phyloP scores from a whole-genome alignment of 2,329 filamentous ascomycete genomes.

The Paraconiothyrium brasiliense region DNA sequence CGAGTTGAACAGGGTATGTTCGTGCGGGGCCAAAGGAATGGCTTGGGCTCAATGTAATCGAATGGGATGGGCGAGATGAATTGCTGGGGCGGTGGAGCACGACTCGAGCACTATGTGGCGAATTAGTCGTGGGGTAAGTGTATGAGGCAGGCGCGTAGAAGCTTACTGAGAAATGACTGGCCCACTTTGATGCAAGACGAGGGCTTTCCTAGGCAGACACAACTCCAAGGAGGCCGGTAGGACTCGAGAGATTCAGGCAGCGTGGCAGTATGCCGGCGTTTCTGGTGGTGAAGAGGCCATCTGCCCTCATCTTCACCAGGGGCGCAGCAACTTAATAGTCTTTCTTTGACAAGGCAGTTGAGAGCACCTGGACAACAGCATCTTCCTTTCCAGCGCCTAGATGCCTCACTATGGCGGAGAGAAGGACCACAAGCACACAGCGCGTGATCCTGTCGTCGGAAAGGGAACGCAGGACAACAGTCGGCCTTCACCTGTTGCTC shows the following conservation, averaged over 20 bases:
- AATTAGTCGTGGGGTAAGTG: conserved; percentile 7
- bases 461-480: neutral
- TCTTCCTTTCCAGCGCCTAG: neutral
- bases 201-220: conserved; percentile 14
- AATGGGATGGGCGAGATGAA: neutral
- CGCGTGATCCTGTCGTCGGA: neutral
- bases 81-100: neutral
- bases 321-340: conserved; percentile 25
- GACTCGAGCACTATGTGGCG: conserved; percentile 2
- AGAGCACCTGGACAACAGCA: neutral
- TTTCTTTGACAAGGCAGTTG: conserved; percentile 5
- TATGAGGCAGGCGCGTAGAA: conserved; percentile 6
- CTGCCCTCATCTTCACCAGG: conserved; percentile 1
- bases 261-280: conserved; percentile 16
- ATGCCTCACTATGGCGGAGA: conserved; percentile 3
- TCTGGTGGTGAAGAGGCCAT: conserved; percentile 15
- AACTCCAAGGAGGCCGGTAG: neutral
- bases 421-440: conserved; percentile 5
- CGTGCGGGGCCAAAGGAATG: conserved; percentile 8
- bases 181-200: neutral
- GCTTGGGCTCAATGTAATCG: neutral
- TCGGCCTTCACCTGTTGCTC: neutral
- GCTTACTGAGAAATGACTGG: conserved; percentile 17
- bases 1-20: neutral
- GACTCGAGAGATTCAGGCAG: conserved; percentile 7